A percentile compares a stretch with the other conserved stretches of the same genome.
phyloP scores from a whole-genome alignment of 495 filamentous ascomycete species.

The Venustampulla echinocandica region DNA sequence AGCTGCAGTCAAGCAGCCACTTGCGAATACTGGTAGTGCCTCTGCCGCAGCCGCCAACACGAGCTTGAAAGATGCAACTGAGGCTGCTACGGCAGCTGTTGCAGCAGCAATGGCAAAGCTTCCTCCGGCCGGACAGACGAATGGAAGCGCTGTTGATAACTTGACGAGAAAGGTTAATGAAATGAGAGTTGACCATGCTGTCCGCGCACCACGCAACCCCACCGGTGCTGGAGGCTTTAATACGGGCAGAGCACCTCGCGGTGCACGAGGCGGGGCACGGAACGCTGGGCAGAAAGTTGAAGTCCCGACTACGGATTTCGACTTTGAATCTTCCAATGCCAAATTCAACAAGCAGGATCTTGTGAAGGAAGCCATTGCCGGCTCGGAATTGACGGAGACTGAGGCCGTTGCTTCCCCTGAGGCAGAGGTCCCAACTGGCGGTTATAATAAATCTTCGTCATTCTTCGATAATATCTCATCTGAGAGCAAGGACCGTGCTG shows the following conservation, averaged over 20 bases:
- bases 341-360: constrained; percentile 98
- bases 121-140: constrained; percentile 32
- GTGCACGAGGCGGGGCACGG: constrained; percentile 45
- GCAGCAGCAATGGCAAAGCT: constrained; percentile 86
- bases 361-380: constrained; percentile 82
- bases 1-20: constrained; percentile 6
- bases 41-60: constrained; percentile 27
- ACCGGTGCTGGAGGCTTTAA: constrained; percentile 37
- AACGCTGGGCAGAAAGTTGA: constrained; percentile 59
- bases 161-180: constrained; percentile 79
- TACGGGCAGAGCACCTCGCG: constrained; percentile 49
- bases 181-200: constrained; percentile 60
- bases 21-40: constrained; percentile 26
- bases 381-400: constrained; percentile 55
- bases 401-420: constrained; percentile 36
- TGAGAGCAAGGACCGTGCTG: constrained; percentile 83
- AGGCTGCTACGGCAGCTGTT: constrained; percentile 76
- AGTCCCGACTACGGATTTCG: constrained; percentile 81
- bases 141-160: constrained; percentile 57
- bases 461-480: constrained; percentile 99
- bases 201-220: constrained; percentile 31
- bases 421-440: constrained; percentile 29
- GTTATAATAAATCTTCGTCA: constrained; percentile 75
- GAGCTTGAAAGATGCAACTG: constrained; percentile 60
- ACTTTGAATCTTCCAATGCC: constrained; percentile 86